Evolutionary conservation across 176 grass and related monocot species (phyloP), one percentile per base, ranked within the genome.

Genomic region (Avena sativa): DNA sequence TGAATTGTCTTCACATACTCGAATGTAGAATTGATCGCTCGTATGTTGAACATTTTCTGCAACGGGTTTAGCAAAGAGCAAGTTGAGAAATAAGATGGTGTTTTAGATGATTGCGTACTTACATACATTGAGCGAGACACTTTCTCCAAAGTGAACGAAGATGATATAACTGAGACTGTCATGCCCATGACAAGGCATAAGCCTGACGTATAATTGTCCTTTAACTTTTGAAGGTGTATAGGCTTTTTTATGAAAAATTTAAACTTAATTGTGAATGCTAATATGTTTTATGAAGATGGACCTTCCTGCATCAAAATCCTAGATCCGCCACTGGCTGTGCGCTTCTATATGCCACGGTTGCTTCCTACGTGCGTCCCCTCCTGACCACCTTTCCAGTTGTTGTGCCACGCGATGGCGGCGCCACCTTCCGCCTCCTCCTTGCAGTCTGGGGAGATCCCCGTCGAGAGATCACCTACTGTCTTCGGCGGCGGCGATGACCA

Each of bases 371-470:
- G 26, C 50, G 4, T 3, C 57, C 57, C 86, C 78, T 36, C 76
- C 40, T 23, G 47, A 47, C 53, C 70, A 57, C 57, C 68, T 15
- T 62, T 57, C 10, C 49, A 12, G 21, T 4, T 0, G 21, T 43
- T 17, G 48, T 53, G 21, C 21, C 44, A 26, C 23, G 73, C 26
- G 26, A 68, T 81, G 83, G 88, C 77, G 19, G 77, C 78, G 60
- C 49, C 62, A 15, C 67, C 82, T 17, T 65, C 76, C 48, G 32
- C 73, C 14, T 66, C 55, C 19, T 55, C 74, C 57, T 23, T 36
- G 21, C 17, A 78, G 9, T 59, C 83, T 14, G 71, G 10, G 14
- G 88, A 82, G 79, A 61, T 71, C 71, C 38, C 72, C 52, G 25
- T 52, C 26, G 40, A 84, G 73, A 88, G 63, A 79, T 60, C 20